Evolutionary conservation across 2,329 filamentous ascomycete genomes (phyloP).

Genomic region (Cercospora janseana): DNA sequence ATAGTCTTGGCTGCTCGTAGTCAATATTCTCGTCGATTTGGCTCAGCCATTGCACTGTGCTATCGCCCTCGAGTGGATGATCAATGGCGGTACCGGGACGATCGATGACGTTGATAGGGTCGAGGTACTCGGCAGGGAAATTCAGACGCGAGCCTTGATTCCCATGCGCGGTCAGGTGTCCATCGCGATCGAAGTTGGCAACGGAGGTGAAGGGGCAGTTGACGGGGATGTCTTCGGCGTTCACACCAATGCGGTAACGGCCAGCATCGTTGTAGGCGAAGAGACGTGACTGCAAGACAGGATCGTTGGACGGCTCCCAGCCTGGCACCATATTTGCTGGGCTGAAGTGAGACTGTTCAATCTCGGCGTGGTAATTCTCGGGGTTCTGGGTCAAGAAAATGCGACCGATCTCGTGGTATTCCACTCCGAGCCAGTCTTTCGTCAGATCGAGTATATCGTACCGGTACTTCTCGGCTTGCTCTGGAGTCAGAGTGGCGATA

Average conservation of each 20-base stretch:
- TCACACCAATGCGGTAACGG: slow-evolving; percentile 54
- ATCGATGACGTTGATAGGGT: slow-evolving; percentile 31
- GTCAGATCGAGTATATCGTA: slow-evolving; percentile 56
- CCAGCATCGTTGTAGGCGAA: slow-evolving; percentile 51
- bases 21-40: slow-evolving; percentile 31
- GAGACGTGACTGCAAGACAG: slow-evolving; percentile 51
- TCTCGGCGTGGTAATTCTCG: slow-evolving; percentile 53
- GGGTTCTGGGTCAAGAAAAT: slow-evolving; percentile 56
- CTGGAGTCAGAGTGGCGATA: slow-evolving; percentile 49
- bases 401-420: slow-evolving; percentile 50
- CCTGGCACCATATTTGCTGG: slow-evolving; percentile 54
- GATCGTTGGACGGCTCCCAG: slow-evolving; percentile 51
- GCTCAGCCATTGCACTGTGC: slow-evolving; percentile 29
- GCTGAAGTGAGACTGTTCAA: slow-evolving; percentile 54
- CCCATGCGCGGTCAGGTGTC: slow-evolving; percentile 26
- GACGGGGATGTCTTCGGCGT: slow-evolving; percentile 52
- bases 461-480: slow-evolving; percentile 50
- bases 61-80: slow-evolving; percentile 21
- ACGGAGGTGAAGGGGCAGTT: slow-evolving; percentile 46
- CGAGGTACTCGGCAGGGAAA: slow-evolving; percentile 31
- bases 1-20: slow-evolving; percentile 33
- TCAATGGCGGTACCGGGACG: slow-evolving; percentile 27
- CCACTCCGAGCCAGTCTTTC: slow-evolving; percentile 52
- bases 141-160: slow-evolving; percentile 32
- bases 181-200: slow-evolving; percentile 36